phyloP scores from a whole-genome alignment of 768 basidiomycete species.

The Naganishia randhawae region DNA sequence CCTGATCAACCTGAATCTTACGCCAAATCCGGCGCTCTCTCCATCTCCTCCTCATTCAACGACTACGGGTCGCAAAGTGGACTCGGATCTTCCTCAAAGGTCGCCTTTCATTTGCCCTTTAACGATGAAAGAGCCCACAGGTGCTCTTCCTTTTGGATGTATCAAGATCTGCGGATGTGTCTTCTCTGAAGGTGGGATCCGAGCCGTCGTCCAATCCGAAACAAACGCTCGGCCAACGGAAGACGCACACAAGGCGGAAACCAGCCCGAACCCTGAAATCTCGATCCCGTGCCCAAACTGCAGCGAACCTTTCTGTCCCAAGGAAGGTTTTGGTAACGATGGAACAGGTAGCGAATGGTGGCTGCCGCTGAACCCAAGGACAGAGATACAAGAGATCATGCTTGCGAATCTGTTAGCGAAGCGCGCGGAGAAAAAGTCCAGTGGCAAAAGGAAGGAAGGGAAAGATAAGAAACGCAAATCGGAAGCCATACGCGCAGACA shows the following conservation, averaged over 20 bases:
- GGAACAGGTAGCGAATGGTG: constrained; percentile 51
- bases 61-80: constrained; percentile 40
- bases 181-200: constrained; percentile 78
- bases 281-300: constrained; percentile 38
- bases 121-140: constrained; percentile 92
- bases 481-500: background rate
- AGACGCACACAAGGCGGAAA: constrained; percentile 39
- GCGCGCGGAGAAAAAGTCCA: constrained; percentile 25
- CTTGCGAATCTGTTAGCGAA: constrained; percentile 32
- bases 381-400: constrained; percentile 37
- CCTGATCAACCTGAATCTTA: constrained; percentile 75
- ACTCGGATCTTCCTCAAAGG: constrained; percentile 53
- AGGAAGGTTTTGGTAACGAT: constrained; percentile 66
- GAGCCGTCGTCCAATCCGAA: constrained; percentile 58
- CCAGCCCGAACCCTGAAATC: constrained; percentile 43
- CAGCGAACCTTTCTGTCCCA: constrained; percentile 65
- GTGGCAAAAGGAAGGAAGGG: constrained; percentile 12
- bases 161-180: constrained; percentile 82
- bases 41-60: constrained; percentile 46
- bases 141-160: constrained; percentile 80
- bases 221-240: constrained; percentile 39
- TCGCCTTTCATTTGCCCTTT: constrained; percentile 85
- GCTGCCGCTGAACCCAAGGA: constrained; percentile 43
- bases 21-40: constrained; percentile 62
- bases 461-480: constrained; percentile 30